Evolutionary conservation across 441 rosid species (phyloP).

Genomic region (Erysimum cheiri): DNA sequence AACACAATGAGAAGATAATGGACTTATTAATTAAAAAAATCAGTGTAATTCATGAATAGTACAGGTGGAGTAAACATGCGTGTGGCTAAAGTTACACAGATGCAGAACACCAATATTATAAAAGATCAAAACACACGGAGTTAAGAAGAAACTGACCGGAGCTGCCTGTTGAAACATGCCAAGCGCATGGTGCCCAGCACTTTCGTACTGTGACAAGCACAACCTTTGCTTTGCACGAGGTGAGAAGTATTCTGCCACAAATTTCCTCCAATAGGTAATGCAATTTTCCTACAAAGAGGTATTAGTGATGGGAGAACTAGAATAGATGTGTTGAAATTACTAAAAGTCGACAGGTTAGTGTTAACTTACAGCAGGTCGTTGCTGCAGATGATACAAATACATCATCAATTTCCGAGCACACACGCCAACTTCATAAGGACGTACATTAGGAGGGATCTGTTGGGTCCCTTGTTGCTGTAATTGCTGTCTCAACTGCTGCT

Average conservation of each 20-base stretch:
- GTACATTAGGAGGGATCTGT: conserved; percentile 62
- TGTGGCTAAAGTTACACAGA: conserved; percentile 6
- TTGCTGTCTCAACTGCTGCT: conserved; percentile 70
- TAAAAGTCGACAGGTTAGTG: not conserved
- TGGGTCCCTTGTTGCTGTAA: conserved; percentile 83
- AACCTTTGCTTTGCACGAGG: conserved; percentile 95
- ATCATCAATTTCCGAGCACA: conserved; percentile 97
- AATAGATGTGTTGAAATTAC: not conserved
- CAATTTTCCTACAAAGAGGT: conserved; percentile 69
- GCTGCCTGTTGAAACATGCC: conserved; percentile 94
- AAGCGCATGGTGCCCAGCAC: conserved; percentile 90
- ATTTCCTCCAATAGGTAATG: conserved; percentile 93
- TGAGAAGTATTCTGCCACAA: conserved; percentile 89
- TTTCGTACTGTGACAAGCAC: conserved; percentile 89
- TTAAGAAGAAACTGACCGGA: conserved; percentile 65
- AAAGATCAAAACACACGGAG: not conserved
- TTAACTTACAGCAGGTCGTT: conserved; percentile 78
- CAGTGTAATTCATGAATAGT: not conserved
- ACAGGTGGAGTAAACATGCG: not conserved
- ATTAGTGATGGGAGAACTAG: conserved; percentile 4
- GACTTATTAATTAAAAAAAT: not conserved
- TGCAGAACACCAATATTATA: conserved; percentile 19
- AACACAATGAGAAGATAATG: conserved; percentile 24
- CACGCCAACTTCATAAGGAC: conserved; percentile 82
- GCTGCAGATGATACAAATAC: conserved; percentile 90